These are phyloP conservation scores for Tuber brumale DNA, from an alignment of 495 filamentous ascomycete species.

Conservation along the genomic window DNA sequence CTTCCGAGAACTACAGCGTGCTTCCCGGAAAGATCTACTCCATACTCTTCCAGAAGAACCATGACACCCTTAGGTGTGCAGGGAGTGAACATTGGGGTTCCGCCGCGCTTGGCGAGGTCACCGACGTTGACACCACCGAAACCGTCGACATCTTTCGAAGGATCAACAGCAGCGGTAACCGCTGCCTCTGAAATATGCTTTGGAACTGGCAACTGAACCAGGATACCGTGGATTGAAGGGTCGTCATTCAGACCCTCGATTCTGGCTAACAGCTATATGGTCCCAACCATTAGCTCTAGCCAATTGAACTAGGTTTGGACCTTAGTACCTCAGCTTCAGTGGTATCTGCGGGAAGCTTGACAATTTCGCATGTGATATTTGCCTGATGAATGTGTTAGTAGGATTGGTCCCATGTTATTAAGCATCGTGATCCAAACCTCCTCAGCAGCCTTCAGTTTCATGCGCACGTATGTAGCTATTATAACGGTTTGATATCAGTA, in stretches of 20 bases:
- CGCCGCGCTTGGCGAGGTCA: conserved; percentile 89
- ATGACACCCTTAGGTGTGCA: conserved; percentile 98
- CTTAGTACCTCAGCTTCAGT: conserved; percentile 60
- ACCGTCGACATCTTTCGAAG: conserved; percentile 96
- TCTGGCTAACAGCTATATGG: conserved; percentile 58
- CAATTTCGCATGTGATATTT: conserved; percentile 77
- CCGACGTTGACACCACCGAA: conserved; percentile 92
- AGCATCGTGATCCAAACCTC: conserved; percentile 54
- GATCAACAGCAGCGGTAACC: conserved; percentile 80
- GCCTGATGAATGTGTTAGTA: conserved; percentile 51
- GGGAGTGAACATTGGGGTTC: conserved; percentile 76
- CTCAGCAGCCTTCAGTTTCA: conserved; percentile 96
- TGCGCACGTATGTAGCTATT: conserved; percentile 92
- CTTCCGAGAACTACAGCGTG: conserved; percentile 90
- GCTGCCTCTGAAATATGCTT: conserved; percentile 80
- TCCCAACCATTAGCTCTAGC: background rate
- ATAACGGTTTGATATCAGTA: conserved; percentile 14
- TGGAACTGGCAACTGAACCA: conserved; percentile 88
- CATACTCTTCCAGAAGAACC: conserved; percentile 76
- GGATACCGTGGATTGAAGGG: conserved; percentile 77
- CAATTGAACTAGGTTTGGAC: background rate
- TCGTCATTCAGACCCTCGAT: conserved; percentile 82
- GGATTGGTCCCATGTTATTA: background rate
- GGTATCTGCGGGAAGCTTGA: conserved; percentile 73
- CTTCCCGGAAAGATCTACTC: conserved; percentile 78